Base-by-base conservation (phyloP, 2,329 filamentous ascomycete genomes). In the Fusarium proliferatum region DNA sequence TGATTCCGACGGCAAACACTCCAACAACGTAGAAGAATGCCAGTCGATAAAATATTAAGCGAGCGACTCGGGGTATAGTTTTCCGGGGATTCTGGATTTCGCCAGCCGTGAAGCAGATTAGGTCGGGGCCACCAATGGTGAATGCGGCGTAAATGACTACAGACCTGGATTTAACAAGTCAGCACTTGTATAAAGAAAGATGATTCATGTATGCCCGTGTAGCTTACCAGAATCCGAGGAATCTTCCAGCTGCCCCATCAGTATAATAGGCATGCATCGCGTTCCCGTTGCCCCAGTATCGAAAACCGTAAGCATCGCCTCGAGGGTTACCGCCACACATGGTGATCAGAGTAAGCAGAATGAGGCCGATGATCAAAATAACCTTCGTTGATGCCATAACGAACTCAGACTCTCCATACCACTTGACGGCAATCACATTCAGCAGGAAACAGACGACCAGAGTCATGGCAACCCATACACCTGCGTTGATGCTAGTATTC, bases 131-230 rank as follows among this genome's bases (percentile, higher is more conserved):
- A n/a, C 39, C 39, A 4, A 41, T 41, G 11, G 39, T 41, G 12
- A 41, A n/a, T 1, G 39, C 39, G 13, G 39, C 39, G 39, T 41
- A 41, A n/a, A 41, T 41, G 6, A 41, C 39, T 41, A 41, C 39
- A 41, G 39, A 41, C 39, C 39, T 41, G 12, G 19, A 9, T 41
- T 41, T 4, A 15, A 41, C 12, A n/a, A 13, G 19, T 41, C 12
- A 41, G 39, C 38, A 8, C 11, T 15, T n/a, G 4, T 1, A 5
- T 13, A 3, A 41, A 2, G 39, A n/a, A 0, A 21, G 7, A 9
- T 9, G 7, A 9, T 11, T 21, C 13, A 5, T 19, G 39, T n/a
- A 41, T 6, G 4, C 12, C 13, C 21, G 0, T 13, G 0, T 41
- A 13, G 39, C 21, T 9, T 41, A 41, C 39, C 39, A 41, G 39